Conservation (phyloP, 805 yeast genomes). For the Kazachstania psychrophila region DNA sequence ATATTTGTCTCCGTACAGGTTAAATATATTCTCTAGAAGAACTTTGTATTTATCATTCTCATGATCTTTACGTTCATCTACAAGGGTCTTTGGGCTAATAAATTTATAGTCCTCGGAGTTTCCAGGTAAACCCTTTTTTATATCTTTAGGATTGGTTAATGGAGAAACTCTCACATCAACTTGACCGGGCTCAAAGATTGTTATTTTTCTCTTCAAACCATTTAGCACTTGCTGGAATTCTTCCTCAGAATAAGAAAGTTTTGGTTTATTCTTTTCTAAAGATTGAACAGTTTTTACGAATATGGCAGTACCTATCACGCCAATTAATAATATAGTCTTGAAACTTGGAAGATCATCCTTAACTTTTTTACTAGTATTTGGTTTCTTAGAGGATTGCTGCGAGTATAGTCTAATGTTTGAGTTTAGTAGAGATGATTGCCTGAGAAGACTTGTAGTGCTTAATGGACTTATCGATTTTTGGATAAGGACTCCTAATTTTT, state of each 20-base stretch:
- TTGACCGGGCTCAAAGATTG: constrained; percentile 35
- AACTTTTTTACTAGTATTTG: neutral
- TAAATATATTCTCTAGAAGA: constrained; percentile 39
- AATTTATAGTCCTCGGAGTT: constrained; percentile 23
- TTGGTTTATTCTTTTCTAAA: constrained; percentile 30
- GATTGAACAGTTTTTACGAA: constrained; percentile 33
- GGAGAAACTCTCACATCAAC: constrained; percentile 37
- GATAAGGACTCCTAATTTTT: too few species aligned
- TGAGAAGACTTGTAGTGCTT: too few species aligned
- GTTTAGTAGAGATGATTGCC: neutral
- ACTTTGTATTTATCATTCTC: constrained; percentile 41
- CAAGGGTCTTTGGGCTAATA: constrained; percentile 44
- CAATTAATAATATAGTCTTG: constrained; percentile 35
- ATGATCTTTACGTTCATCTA: constrained; percentile 38
- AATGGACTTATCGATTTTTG: too few species aligned
- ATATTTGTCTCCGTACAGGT: constrained; percentile 20
- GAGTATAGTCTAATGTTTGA: neutral
- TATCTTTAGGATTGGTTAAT: constrained; percentile 11
- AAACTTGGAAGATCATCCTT: constrained; percentile 29
- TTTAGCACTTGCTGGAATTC: constrained; percentile 38
- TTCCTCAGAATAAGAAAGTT: constrained; percentile 27
- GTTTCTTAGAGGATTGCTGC: neutral
- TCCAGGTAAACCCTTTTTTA: constrained; percentile 10
- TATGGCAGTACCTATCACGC: constrained; percentile 38
- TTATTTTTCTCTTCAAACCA: constrained; percentile 43